Evolutionary conservation across 768 basidiomycete species (phyloP).

Genomic region (Naganishia antarctica): DNA sequence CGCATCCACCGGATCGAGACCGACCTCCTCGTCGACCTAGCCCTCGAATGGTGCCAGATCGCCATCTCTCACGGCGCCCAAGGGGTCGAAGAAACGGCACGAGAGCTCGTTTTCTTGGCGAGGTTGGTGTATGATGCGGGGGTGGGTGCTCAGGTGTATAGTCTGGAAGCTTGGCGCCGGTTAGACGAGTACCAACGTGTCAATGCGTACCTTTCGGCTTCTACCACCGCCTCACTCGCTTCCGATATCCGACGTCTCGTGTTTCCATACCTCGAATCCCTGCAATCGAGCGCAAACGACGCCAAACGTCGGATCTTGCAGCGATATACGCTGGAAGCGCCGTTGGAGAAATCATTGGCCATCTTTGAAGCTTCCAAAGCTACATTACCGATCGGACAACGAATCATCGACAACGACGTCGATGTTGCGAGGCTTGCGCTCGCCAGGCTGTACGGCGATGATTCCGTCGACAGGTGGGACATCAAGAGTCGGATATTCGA

Average conservation of each 20-base stretch:
- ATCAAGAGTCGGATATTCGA: constrained; percentile 91
- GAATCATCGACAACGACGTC: constrained; percentile 74
- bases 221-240: constrained; percentile 63
- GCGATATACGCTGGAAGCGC: constrained; percentile 65
- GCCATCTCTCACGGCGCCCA: constrained; percentile 74
- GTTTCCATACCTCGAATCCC: constrained; percentile 82
- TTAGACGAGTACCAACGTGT: constrained; percentile 66
- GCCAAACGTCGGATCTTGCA: constrained; percentile 65
- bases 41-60: constrained; percentile 75
- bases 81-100: constrained; percentile 76
- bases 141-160: constrained; percentile 23
- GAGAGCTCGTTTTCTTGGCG: constrained; percentile 82
- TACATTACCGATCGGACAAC: constrained; percentile 63
- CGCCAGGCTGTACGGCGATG: constrained; percentile 79
- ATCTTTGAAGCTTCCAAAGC: constrained; percentile 91
- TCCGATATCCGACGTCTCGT: constrained; percentile 70
- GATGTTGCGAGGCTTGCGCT: constrained; percentile 81
- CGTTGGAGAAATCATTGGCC: constrained; percentile 64
- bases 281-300: constrained; percentile 59
- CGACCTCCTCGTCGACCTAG: constrained; percentile 69
- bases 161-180: constrained; percentile 63
- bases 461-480: constrained; percentile 63
- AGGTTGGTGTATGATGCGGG: constrained; percentile 73
- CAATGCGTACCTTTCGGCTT: constrained; percentile 67
- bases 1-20: constrained; percentile 63